These are phyloP conservation scores for Boletus barrowsii DNA, from an alignment of 768 basidiomycete genomes.

Conservation along the genomic window DNA sequence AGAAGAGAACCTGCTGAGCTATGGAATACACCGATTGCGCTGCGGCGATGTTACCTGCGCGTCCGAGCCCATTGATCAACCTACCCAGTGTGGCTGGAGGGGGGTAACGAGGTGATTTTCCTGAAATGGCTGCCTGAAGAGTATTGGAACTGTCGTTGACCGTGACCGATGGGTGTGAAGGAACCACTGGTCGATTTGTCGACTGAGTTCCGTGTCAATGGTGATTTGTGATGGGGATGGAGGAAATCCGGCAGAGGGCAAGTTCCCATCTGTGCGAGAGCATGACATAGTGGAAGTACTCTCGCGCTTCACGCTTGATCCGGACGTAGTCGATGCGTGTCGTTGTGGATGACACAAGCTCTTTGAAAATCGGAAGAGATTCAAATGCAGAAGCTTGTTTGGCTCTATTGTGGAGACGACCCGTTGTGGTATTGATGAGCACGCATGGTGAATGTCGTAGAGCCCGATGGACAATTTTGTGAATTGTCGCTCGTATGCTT, in stretches of 20 bases:
- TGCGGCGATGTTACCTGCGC: constrained; percentile 55
- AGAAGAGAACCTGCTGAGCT: constrained; percentile 58
- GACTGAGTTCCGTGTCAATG: constrained; percentile 27
- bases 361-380: too few species aligned
- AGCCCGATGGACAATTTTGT: too few species aligned
- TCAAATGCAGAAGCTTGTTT: too few species aligned
- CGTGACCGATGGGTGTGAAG: constrained; percentile 27
- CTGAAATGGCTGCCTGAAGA: constrained; percentile 45
- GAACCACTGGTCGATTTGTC: constrained; percentile 34
- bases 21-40: constrained; percentile 64
- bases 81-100: constrained; percentile 49
- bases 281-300: too few species aligned
- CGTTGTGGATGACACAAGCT: too few species aligned
- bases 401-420: too few species aligned
- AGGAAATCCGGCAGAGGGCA: constrained; percentile 12
- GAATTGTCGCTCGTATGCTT: too few species aligned
- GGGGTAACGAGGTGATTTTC: constrained; percentile 44
- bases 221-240: constrained; percentile 10
- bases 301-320: too few species aligned
- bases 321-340: too few species aligned
- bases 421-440: too few species aligned
- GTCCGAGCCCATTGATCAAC: constrained; percentile 69
- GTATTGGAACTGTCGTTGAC: constrained; percentile 44
- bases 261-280: too few species aligned
- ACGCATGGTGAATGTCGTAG: too few species aligned